A percentile compares a stretch with the other conserved stretches of the same genome.
These are phyloP conservation scores for Apiosordaria backusii DNA, from an alignment of 495 filamentous ascomycete genomes.

Conservation along the genomic window DNA sequence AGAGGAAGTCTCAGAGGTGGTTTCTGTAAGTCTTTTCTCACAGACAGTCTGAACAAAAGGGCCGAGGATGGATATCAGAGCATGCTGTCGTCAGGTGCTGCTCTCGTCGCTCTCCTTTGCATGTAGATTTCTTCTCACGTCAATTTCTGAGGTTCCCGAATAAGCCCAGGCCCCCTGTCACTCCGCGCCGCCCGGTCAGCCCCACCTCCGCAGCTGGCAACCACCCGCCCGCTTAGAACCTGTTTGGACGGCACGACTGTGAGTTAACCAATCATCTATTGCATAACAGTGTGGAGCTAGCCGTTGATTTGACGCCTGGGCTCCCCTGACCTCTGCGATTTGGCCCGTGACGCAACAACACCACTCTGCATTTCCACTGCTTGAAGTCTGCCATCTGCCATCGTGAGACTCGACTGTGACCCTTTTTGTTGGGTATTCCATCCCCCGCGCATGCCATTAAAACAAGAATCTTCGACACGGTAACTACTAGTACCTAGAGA, in stretches of 20 bases:
- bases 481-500: no score
- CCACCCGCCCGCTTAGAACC: slow-evolving; percentile 20
- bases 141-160: slow-evolving; percentile 35
- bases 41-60: neutral
- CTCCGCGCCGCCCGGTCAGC: slow-evolving; percentile 14
- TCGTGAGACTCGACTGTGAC: neutral
- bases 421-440: neutral
- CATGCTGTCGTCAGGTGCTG: neutral
- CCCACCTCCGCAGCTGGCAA: slow-evolving; percentile 26
- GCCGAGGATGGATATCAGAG: slow-evolving; percentile 18
- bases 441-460: neutral
- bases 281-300: neutral
- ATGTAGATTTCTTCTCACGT: slow-evolving; percentile 39
- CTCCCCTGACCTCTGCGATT: neutral
- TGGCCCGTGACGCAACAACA: slow-evolving; percentile 19
- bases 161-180: slow-evolving; percentile 26
- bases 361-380: neutral
- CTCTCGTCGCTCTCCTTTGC: slow-evolving; percentile 10
- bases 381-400: neutral
- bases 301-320: neutral
- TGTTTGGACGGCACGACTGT: neutral
- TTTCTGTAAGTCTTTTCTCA: neutral
- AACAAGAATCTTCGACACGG: no score
- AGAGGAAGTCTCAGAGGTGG: neutral
- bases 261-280: neutral